Evolutionary conservation across 192 early-diverging fungal genomes (phyloP), one percentile per base, ranked within the genome.

Genomic region (Gaertneriomyces semiglobifer): DNA sequence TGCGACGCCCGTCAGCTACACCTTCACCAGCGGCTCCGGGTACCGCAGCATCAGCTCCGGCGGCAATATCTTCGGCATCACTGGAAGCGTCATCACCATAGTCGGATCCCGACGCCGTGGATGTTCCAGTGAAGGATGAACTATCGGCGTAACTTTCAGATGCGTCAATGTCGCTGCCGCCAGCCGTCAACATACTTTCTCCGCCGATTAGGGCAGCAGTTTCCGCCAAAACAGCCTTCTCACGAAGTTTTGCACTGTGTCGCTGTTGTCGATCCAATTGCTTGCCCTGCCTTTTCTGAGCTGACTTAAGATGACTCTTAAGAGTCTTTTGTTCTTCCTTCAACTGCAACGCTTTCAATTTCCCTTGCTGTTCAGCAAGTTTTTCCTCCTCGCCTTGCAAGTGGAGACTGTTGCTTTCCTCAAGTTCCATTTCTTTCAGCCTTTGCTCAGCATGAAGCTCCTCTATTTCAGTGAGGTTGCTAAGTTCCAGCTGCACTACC

Each of bases 231-330:
- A 66, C 56, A 3, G 33, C 33, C 48, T 47, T 14, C 25, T 65
- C 63, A 43, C 70, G 63, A 20, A 66, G 25, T 40, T 61, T 66
- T 5, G 43, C 64, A 44, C 41, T 47, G 57, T 41, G 57, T 39
- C 70, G 70, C 59, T 72, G 70, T 53, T 72, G 70, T 20, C 58
- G n/a, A 18, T 68, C 73, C 58, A 75, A 55, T 44, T 74, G 54
- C 58, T 48, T 58, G n/a, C 55, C 55, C 65, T 78, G 73, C 52
- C 59, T 58, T 25, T 62, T 55, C 58, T 78, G 76, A 5, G 38
- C 41, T 16, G 39, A 47, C 44, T 65, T 68, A 1, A 78, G 45
- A 1, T 71, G 52, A 48, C 72, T 72, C 2, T 65, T 4, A 43
- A 48, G 19, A 0, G 39, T 45, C 46, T 72, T 70, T 33, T 77